These are phyloP conservation scores for Tulasnella sp. DNA, from an alignment of 768 basidiomycete species.

Conservation along the genomic window DNA sequence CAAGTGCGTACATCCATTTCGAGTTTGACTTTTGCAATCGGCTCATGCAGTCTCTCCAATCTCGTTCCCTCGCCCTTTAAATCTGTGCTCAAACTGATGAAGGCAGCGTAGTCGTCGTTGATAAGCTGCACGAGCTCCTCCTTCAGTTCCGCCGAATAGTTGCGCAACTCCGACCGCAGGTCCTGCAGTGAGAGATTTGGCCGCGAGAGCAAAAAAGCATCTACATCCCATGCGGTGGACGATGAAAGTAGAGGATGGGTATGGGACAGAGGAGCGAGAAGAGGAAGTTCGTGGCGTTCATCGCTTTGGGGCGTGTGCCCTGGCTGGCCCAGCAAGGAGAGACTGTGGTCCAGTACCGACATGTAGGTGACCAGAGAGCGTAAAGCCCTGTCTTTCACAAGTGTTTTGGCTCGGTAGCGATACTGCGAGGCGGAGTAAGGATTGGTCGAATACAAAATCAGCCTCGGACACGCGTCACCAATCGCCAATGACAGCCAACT, in stretches of 20 bases:
- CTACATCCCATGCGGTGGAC: slow-evolving; percentile 57
- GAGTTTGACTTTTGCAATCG: slow-evolving; percentile 49
- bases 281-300: slow-evolving; percentile 28
- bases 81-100: slow-evolving; percentile 91
- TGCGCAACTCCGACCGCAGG: slow-evolving; percentile 73
- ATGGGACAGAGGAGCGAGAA: slow-evolving; percentile 60
- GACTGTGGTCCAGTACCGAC: too few species aligned
- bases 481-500: too few species aligned
- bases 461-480: too few species aligned
- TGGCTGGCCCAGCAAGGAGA: too few species aligned
- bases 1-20: slow-evolving; percentile 54
- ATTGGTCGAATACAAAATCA: too few species aligned
- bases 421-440: too few species aligned
- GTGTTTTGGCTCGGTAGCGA: too few species aligned
- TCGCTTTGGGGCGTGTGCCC: not conserved
- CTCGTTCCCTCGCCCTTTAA: slow-evolving; percentile 73
- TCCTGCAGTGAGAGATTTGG: slow-evolving; percentile 73
- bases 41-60: slow-evolving; percentile 54
- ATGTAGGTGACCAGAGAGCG: too few species aligned
- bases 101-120: slow-evolving; percentile 97
- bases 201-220: slow-evolving; percentile 79
- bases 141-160: slow-evolving; percentile 73
- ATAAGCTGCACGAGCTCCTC: slow-evolving; percentile 92
- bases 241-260: slow-evolving; percentile 61
- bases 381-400: too few species aligned